These are phyloP conservation scores for Cystofilobasidium ferigula DNA, from an alignment of 768 basidiomycete genomes.

Conservation along the genomic window DNA sequence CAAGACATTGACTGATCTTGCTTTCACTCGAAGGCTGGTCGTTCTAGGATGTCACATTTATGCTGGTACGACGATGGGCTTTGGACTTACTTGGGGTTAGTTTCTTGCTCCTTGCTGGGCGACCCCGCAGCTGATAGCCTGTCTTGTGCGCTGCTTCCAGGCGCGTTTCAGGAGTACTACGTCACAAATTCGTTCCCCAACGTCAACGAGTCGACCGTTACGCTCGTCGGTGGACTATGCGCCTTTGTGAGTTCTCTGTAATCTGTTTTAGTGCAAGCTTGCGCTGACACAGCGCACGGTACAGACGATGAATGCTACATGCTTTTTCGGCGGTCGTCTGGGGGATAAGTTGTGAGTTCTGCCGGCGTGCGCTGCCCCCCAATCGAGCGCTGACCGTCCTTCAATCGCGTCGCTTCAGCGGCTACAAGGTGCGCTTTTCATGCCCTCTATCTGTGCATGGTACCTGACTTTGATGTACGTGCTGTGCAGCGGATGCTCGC, in stretches of 20 bases:
- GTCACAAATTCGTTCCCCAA: neutral
- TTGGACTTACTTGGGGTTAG: conserved; percentile 4
- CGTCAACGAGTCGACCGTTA: neutral
- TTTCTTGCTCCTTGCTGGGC: neutral
- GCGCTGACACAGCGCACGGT: too few species aligned
- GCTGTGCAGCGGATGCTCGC: neutral
- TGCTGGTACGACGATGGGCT: neutral
- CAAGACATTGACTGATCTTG: too few species aligned
- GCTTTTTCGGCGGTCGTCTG: conserved; percentile 6
- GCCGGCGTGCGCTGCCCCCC: neutral
- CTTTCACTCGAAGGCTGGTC: neutral
- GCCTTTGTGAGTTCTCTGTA: conserved; percentile 2
- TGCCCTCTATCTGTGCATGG: too few species aligned
- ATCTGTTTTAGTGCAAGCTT: neutral
- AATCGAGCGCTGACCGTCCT: neutral
- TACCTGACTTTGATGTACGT: too few species aligned
- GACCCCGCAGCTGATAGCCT: neutral
- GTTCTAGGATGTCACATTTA: neutral
- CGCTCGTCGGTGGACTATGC: conserved; percentile 6
- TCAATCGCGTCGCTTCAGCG: neutral
- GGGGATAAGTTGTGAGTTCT: conserved; percentile 11
- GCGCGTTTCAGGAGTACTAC: conserved; percentile 3
- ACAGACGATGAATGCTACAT: conserved; percentile 15
- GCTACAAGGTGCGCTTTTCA: neutral
- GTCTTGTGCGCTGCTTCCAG: neutral